Evolutionary conservation across 169 alveolate species (phyloP), one percentile per base, ranked within the genome.

Genomic region (Plasmodium vivax): DNA sequence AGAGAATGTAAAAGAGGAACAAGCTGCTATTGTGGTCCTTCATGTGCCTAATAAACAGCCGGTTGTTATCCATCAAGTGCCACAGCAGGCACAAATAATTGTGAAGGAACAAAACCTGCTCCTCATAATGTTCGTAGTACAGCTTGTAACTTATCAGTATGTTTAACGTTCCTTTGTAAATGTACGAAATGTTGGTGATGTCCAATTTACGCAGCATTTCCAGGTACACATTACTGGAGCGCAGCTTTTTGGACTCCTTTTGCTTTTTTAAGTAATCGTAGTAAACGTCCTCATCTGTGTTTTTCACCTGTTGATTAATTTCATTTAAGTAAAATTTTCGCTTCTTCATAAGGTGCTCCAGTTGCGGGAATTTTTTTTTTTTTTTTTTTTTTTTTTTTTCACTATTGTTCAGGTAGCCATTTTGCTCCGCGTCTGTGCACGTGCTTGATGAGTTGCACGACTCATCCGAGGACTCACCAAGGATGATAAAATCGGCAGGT

Each of bases 131-230:
- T 82, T 91, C 95, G 83, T 45, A 45, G 56, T 91, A 91, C 58
- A 91, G 56, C 74, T 91, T 81, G 58, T 82, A 91, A 77, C 95
- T 91, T 71, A 91, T 82, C 27, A 91, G 30, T 54, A 91, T 91
- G 75, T 91, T 91, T 91, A 91, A 82, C 3, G 84, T 30, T 16
- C 95, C 95, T 51, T 73, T 91, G 71, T 91, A 91, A 12, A 91
- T 91, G 75, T 91, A 91, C 38, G 82, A 16, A 27, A 91, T 82
- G 32, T 68, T 27, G 77, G 14, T 72, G 72, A 16, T 8, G 23
- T 82, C 68, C 56, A 91, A 47, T 6, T 82, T 73, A 32, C 92
- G 92, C 23, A 91, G 23, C 91, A 91, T 91, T 45, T 71, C 92
- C 34, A 68, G 73, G 83, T 41, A 91, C 54, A 91, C 92, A 71